Evolutionary conservation across 2,329 filamentous ascomycete genomes (phyloP), one percentile per base, ranked within the genome.

Genomic region (Aureobasidium melanogenum): DNA sequence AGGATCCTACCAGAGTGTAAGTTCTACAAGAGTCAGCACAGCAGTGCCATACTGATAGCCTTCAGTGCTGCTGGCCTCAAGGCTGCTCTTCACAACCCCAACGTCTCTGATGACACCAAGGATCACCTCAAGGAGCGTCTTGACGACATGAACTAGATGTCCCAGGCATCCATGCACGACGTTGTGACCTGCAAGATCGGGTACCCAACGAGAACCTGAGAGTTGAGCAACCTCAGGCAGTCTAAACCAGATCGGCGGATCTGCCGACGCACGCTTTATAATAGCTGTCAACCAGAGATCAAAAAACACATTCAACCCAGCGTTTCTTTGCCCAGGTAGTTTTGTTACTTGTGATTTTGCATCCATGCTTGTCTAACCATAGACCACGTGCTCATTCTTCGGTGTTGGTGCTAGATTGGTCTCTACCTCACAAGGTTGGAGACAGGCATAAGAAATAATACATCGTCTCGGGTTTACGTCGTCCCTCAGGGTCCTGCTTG

Each of bases 101-200:
- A 80, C 4, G 77, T 80, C 5, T 82, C 80, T 0, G 77, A 81
- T 0, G 81, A 83, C 70, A 80, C 81, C 5, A 84, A 84, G 75
- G 64, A 81, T 68, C 76, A 74, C 12, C 81, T 79, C n/a, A 74
- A 82, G 74, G 76, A 82, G 68, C 75, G 78, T 41, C 75, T 83
- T 15, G 69, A 80, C 44, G 65, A 76, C 44, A 76, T 79, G 34
- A 41, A 39, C 15, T 41, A 54, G 34, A 14, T 38, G 10, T 38
- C 12, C 9, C 12, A 19, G 9, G 32, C 50, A 26, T 51, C 14
- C 26, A 6, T 9, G 48, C 32, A 50, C 9, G 17, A 19, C 10
- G 46, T 22, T 10, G 4, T 32, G 46, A 14, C 1, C 15, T 32
- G 9, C 12, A 32, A 6, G 28, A n/a, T n/a, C 14, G 5, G 12